Percentiles rank a stretch among this genome's conserved stretches.
phyloP scores from a whole-genome alignment of 176 grass and related monocot species.

The Eleusine coracana region DNA sequence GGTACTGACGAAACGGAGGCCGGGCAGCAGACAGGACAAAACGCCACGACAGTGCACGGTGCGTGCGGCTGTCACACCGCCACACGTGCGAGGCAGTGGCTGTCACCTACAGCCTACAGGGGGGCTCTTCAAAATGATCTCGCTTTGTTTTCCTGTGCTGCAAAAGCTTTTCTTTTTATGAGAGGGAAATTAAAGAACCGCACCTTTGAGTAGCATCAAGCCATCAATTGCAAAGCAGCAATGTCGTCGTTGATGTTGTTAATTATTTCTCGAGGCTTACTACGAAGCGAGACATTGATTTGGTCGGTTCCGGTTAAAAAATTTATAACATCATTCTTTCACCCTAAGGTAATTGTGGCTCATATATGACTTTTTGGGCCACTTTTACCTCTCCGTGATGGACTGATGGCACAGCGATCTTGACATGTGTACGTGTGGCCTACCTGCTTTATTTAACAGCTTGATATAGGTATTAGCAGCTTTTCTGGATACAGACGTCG shows the following conservation, averaged over 20 bases:
- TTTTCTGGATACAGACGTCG: too few species aligned
- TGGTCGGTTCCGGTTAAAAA: background rate
- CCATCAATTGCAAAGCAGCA: background rate
- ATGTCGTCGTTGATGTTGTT: background rate
- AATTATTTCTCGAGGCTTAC: background rate
- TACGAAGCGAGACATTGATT: background rate
- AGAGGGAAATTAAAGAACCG: slow-evolving; percentile 1
- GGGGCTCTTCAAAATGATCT: background rate
- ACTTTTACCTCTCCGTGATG: background rate
- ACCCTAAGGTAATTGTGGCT: background rate
- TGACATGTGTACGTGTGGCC: background rate
- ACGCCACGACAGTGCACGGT: background rate
- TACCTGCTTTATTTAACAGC: background rate
- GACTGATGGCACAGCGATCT: background rate
- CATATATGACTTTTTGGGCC: background rate
- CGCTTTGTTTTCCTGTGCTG: background rate
- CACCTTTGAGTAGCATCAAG: background rate
- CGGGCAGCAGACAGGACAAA: background rate
- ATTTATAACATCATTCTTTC: background rate
- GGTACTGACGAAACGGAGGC: slow-evolving; percentile 33
- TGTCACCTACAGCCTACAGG: background rate
- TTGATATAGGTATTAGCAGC: too few species aligned
- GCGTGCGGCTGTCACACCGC: background rate
- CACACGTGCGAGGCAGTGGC: slow-evolving; percentile 28
- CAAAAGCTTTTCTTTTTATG: background rate